Base-by-base conservation (phyloP, 305 asterid genomes). In the Fraxinus sp. region DNA sequence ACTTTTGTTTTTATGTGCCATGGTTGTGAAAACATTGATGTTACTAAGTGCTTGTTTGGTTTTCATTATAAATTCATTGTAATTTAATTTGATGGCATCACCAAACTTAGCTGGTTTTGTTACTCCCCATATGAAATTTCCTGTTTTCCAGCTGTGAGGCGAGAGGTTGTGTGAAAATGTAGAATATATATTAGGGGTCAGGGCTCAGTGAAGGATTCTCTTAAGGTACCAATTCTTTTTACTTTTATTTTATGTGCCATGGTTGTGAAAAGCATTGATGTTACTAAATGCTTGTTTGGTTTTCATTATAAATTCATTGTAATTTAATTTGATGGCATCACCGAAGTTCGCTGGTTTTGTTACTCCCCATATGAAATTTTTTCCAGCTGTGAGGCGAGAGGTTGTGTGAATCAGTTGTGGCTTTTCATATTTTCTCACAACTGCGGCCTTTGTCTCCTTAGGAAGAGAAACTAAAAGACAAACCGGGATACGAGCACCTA, bases 401-500 rank as follows among this genome's bases (percentile, higher is more conserved):
- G 13, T n/a, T 20, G 70, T 18, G 70, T 59, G 70, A 20, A 18
- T 59, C 28, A 3, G 28, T 59, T 3, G 22, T 18, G 68, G 10
- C 11, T 18, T 55, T 16, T 37, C 6, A n/a, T 37, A 55, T 24
- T 55, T 75, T 78, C 85, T 86, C 28, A 83, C 44, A 30, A 20
- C 22, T 52, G 73, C 44, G 32, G 28, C 71, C 41, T 78, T 84
- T 59, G 36, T 81, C 77, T 20, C 79, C 78, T 30, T 85, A 94
- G 98, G 97, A 94, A 87, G 98, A 94, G 77, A 88, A 87, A 77
- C 85, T 94, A 78, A 91, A 90, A 86, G 96, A 91, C 79, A 91
- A 90, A 80, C 96, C 94, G 41, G 98, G 97, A 37, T 94, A 92
- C 6, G 98, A 92, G 89, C 98, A 94, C 90, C 90, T 94, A 37